Conservation (phyloP, 2,329 filamentous ascomycete genomes). For the Camillea tinctor region DNA sequence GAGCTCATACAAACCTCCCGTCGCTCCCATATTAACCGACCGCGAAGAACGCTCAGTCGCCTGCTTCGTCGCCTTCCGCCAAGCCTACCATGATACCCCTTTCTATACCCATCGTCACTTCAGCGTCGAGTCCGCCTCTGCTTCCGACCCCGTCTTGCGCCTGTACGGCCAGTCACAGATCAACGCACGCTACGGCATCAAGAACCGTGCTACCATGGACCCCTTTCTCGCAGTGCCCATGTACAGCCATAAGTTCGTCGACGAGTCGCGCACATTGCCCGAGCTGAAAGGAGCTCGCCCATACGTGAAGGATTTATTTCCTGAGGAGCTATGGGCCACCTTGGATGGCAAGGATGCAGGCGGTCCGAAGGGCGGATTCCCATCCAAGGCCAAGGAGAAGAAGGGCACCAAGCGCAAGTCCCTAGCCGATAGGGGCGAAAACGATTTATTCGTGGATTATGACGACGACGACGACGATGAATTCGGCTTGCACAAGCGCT, state of each 20-base stretch:
- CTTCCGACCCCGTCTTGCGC: conserved; percentile 39
- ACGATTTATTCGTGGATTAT: conserved; percentile 22
- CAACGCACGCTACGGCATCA: conserved; percentile 55
- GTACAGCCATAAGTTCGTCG: conserved; percentile 55
- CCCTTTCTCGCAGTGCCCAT: conserved; percentile 59
- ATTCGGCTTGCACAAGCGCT: conserved; percentile 14
- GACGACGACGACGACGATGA: conserved; percentile 27
- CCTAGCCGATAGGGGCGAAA: conserved; percentile 44
- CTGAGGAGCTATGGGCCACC: conserved; percentile 53
- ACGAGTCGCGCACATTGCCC: conserved; percentile 51
- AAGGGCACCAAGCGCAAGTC: conserved; percentile 41
- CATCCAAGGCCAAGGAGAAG: conserved; percentile 30
- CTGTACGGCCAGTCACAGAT: conserved; percentile 58
- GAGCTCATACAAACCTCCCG: conserved; percentile 49
- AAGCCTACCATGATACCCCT: conserved; percentile 53
- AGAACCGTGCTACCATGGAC: conserved; percentile 55
- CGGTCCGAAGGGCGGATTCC: conserved; percentile 28
- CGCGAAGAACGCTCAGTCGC: conserved; percentile 49
- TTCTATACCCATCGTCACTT: conserved; percentile 56
- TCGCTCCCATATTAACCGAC: conserved; percentile 41
- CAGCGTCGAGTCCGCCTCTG: conserved; percentile 16
- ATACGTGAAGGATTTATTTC: conserved; percentile 52
- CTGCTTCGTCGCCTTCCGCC: conserved; percentile 55
- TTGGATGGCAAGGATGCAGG: conserved; percentile 47
- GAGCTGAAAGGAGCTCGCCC: conserved; percentile 48